Evolutionary conservation across 2,329 filamentous ascomycete species (phyloP).

Genomic region (Colletotrichum destructivum): DNA sequence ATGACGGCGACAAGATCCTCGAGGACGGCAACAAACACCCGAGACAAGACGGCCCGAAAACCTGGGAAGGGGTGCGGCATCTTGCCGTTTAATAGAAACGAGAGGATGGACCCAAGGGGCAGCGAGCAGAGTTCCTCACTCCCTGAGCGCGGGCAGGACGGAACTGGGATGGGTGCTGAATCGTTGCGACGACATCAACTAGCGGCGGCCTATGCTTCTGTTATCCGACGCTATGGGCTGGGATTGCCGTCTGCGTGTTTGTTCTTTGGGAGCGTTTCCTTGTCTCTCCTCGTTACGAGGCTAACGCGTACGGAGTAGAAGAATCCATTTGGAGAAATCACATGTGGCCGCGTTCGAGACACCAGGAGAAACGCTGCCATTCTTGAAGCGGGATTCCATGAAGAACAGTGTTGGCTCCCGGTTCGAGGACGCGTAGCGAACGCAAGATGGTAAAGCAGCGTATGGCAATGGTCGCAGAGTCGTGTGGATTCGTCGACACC

Average conservation of each 20-base stretch:
- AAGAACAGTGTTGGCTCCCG: no score
- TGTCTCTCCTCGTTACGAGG: slow-evolving; percentile 19
- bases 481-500: slow-evolving; percentile 5
- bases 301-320: slow-evolving; percentile 1
- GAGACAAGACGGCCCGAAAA: not conserved
- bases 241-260: slow-evolving; percentile 21
- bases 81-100: slow-evolving; percentile 16
- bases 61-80: slow-evolving; percentile 3
- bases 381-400: not conserved
- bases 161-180: slow-evolving; percentile 30
- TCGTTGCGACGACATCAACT: slow-evolving; percentile 32
- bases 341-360: not conserved
- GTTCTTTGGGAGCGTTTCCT: not conserved
- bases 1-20: not conserved
- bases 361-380: not conserved
- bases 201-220: slow-evolving; percentile 29
- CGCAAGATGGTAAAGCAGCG: not conserved
- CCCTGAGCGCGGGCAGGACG: slow-evolving; percentile 7
- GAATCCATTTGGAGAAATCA: not conserved
- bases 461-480: not conserved
- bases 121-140: not conserved
- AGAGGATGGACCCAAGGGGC: slow-evolving; percentile 16
- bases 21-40: not conserved
- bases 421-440: no score
- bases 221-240: slow-evolving; percentile 29